A percentile compares a stretch with the other conserved stretches of the same genome.
These are phyloP conservation scores for Hericium alpestre DNA, from an alignment of 768 basidiomycete species.

Conservation along the genomic window DNA sequence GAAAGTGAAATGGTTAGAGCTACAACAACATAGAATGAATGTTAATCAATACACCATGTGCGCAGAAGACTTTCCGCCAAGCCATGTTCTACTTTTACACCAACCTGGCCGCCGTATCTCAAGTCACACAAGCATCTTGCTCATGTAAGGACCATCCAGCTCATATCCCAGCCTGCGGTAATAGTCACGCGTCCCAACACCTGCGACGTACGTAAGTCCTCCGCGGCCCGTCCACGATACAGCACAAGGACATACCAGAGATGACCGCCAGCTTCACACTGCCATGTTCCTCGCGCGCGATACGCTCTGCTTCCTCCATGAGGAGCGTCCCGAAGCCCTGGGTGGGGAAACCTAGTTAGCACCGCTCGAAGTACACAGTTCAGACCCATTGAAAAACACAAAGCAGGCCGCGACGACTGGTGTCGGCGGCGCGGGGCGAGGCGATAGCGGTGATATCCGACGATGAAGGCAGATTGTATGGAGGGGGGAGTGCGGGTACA, in stretches of 20 bases:
- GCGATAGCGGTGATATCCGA: too few relatives aligned
- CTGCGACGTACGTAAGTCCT: constrained; percentile 25
- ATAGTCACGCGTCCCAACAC: constrained; percentile 95
- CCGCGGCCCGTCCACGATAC: not conserved
- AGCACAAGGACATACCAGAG: constrained; percentile 47
- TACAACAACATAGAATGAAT: too few relatives aligned
- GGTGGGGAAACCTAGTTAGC: not conserved
- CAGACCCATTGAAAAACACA: not conserved
- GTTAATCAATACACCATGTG: too few relatives aligned
- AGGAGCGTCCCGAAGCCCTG: constrained; percentile 92
- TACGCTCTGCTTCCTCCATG: constrained; percentile 99
- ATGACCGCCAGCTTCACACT: constrained; percentile 96
- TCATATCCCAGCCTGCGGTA: constrained; percentile 91
- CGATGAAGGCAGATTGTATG: not conserved
- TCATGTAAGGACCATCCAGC: constrained; percentile 97
- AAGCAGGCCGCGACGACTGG: not conserved
- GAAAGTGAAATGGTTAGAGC: too few relatives aligned
- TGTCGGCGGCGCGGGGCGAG: not conserved
- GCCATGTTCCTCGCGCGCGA: constrained; percentile 93
- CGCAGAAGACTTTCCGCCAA: too few relatives aligned
- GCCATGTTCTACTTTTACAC: too few relatives aligned
- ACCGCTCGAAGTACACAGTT: not conserved
- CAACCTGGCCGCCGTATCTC: too few relatives aligned
- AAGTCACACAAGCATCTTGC: constrained; percentile 49
- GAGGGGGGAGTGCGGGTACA: not conserved